These are phyloP conservation scores for Aciculosporium take DNA, from an alignment of 2,329 filamentous ascomycete species.

Conservation along the genomic window DNA sequence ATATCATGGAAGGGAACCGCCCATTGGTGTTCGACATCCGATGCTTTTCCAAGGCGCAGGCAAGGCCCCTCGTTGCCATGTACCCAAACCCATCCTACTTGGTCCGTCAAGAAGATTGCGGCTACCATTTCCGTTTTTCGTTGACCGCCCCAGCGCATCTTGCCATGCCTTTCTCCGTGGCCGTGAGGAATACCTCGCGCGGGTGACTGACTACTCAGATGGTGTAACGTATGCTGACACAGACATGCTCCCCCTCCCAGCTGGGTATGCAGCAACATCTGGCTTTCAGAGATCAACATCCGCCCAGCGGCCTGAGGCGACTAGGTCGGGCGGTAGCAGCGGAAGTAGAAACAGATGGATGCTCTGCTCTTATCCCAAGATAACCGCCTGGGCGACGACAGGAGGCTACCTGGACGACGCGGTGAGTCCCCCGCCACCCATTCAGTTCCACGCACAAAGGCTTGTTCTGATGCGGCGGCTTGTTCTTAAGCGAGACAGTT, in stretches of 20 bases:
- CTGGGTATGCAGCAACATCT: too few species aligned
- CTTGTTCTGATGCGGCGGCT: constrained; percentile 27
- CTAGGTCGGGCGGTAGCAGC: constrained; percentile 35
- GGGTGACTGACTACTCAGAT: too few species aligned
- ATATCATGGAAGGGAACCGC: too few species aligned
- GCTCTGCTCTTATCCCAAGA: constrained; percentile 53
- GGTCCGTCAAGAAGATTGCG: constrained; percentile 23
- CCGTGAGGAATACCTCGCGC: constrained; percentile 11
- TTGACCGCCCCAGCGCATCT: constrained; percentile 13
- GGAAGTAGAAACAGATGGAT: too few species aligned
- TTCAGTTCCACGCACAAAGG: not conserved
- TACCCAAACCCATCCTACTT: too few species aligned
- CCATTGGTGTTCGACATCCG: too few species aligned
- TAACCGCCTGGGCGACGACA: constrained; percentile 58
- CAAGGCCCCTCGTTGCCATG: too few species aligned
- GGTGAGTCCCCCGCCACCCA: constrained; percentile 18
- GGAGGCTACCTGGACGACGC: constrained; percentile 55
- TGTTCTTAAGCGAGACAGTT: constrained; percentile 56
- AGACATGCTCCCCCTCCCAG: too few species aligned
- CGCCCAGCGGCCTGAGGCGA: constrained; percentile 47
- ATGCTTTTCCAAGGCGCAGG: too few species aligned
- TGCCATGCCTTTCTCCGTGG: constrained; percentile 12
- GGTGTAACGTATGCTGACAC: too few species aligned
- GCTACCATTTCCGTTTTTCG: constrained; percentile 12
- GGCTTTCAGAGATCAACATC: constrained; percentile 41